Base-by-base conservation (phyloP, 768 basidiomycete genomes). In the Suillus paluster region DNA sequence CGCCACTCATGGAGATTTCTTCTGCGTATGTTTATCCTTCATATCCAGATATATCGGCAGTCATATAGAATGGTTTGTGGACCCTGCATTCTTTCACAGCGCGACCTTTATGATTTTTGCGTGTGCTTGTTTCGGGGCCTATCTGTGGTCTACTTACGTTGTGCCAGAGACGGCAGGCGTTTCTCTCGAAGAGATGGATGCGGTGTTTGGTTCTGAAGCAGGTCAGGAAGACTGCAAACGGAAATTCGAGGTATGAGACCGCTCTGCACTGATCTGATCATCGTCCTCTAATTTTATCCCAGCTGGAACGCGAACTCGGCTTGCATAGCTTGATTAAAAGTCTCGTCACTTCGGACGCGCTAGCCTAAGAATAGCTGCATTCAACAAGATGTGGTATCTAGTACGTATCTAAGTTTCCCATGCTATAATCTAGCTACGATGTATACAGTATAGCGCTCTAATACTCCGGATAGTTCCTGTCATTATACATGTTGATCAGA, bases 91-190 rank as follows among this genome's bases (percentile, higher is more conserved):
- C 10, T 17, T 36, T 15, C 45, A 33, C 64, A 91, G 90, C 12
- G 78, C 80, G 4, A 90, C 92, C n/a, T 93, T 93, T 67, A 75
- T 85, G 39, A 76, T 83, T 34, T 92, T 93, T 71, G 79, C 86
- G 0, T 71, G 76, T 14, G 86, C 90, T 3, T 92, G 90, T 69
- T 81, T 86, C 57, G 64, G 80, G 12, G 91, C 85, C 0, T 89
- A 90, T 64, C 64, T 92, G 45, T 94, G 92, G 91, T 80, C 88
- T 30, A 89, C 84, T 5, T 80, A 85, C 62, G 59, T 76, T 62
- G 86, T 94, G 0, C 92, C 91, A 3, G 91, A 94, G 76, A 94
- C 91, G 15, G 89, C 90, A 30, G 87, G 88, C 62, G 77, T 91
- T 4, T 86, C 90, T 8, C 73, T 93, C 1, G 92, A 94, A 66